Evolutionary conservation across 768 basidiomycete species (phyloP).

Genomic region (Kwoniella sp.): DNA sequence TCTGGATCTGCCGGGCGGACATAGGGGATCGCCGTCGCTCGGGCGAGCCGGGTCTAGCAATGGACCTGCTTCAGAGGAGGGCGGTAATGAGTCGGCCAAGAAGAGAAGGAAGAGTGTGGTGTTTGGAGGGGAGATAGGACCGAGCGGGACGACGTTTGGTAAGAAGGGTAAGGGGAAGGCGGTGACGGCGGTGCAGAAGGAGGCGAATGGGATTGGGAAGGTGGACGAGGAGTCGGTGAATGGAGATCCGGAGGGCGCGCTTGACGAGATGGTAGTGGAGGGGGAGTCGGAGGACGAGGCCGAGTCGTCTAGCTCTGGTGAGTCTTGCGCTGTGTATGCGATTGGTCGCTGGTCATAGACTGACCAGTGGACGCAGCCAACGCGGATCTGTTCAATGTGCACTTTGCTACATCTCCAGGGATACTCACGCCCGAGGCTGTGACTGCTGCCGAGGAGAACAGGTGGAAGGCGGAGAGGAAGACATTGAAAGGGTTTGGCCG

Average conservation of each 20-base stretch:
- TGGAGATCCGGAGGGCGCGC: conserved; percentile 8
- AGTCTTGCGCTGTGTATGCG: too few species aligned
- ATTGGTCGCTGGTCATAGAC: too few species aligned
- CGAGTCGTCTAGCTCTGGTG: conserved; percentile 6
- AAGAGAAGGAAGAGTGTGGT: conserved; percentile 47
- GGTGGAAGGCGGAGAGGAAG: conserved; percentile 59
- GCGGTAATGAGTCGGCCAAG: conserved; percentile 43
- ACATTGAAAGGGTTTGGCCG: conserved; percentile 61
- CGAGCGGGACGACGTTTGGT: conserved; percentile 43
- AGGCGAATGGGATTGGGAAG: conserved; percentile 19
- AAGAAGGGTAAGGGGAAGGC: conserved; percentile 33
- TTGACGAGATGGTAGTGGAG: conserved; percentile 1
- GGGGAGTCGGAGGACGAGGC: conserved; percentile 15
- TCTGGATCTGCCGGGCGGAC: conserved; percentile 43
- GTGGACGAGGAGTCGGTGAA: conserved; percentile 8
- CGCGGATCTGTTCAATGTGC: conserved; percentile 62
- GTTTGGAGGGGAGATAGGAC: conserved; percentile 48
- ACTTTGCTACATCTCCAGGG: conserved; percentile 65
- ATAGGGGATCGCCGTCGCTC: conserved; percentile 26
- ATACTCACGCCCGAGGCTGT: conserved; percentile 51
- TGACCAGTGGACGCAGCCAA: conserved; percentile 12
- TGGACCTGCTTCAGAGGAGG: neutral
- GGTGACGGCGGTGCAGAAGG: conserved; percentile 2
- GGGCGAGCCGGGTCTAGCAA: conserved; percentile 1
- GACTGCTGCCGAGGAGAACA: conserved; percentile 56